Evolutionary conservation across 129 eudicot genomes (phyloP).

Genomic region (Escallonia rubra): DNA sequence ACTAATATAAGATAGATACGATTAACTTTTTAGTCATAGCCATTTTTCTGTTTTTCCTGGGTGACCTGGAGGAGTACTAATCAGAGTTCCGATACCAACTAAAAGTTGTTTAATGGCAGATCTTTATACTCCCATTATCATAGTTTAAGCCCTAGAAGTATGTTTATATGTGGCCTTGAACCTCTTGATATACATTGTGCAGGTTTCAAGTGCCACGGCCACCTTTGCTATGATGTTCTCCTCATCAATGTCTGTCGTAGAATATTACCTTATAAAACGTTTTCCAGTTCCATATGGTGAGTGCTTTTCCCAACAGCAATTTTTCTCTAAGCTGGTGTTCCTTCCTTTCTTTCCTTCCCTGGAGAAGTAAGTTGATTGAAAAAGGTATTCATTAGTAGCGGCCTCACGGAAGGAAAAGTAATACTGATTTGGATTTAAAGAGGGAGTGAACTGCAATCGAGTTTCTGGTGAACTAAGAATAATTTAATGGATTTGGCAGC

Average conservation of each 20-base stretch:
- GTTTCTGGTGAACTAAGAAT: not conserved
- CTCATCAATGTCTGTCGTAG: constrained; percentile 94
- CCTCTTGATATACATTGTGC: constrained; percentile 6
- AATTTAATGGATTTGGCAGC: constrained; percentile 47
- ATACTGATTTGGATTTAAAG: not conserved
- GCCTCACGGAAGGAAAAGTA: too few species aligned
- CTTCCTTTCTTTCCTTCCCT: not conserved
- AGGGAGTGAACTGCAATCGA: not conserved
- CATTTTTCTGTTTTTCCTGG: too few species aligned
- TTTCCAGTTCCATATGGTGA: constrained; percentile 92
- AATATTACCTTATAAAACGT: constrained; percentile 88
- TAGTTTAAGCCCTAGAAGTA: too few species aligned
- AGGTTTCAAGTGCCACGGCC: constrained; percentile 99
- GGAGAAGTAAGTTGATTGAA: not conserved
- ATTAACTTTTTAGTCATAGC: too few species aligned
- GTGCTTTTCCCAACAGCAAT: constrained; percentile 4
- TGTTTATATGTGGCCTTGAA: not conserved
- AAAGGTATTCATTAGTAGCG: not conserved
- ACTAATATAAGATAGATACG: too few species aligned
- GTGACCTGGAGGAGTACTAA: too few species aligned
- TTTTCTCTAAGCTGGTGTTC: not conserved
- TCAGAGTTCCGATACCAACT: too few species aligned
- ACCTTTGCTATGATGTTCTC: constrained; percentile 97
- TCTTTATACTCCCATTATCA: too few species aligned
- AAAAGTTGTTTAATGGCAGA: too few species aligned